phyloP scores from a whole-genome alignment of 805 yeast genomes.

The Zygosaccharomyces lentus region DNA sequence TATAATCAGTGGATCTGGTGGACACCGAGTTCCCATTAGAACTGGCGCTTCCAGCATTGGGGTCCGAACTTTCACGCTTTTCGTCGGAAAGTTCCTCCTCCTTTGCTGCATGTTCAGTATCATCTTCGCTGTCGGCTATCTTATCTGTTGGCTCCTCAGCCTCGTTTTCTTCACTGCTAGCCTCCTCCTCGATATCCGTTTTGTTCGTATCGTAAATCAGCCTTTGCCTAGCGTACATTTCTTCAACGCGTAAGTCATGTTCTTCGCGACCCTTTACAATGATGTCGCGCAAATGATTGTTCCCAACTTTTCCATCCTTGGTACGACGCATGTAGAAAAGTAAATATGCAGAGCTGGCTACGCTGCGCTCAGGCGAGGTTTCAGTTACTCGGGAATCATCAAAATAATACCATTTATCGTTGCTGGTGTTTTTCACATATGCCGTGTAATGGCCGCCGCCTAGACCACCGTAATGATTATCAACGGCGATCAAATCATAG shows the following conservation, averaged over 20 bases:
- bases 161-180: constrained; percentile 15
- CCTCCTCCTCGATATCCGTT: constrained; percentile 22
- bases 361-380: constrained; percentile 54
- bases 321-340: constrained; percentile 68
- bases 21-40: constrained; percentile 5
- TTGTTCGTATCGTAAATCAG: constrained; percentile 27
- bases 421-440: constrained; percentile 72
- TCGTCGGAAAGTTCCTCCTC: constrained; percentile 3
- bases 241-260: constrained; percentile 24
- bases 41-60: constrained; percentile 1
- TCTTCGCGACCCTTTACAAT: constrained; percentile 41
- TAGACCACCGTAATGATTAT: constrained; percentile 91
- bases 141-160: constrained; percentile 8
- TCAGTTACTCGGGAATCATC: constrained; percentile 76
- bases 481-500: constrained; percentile 88
- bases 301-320: constrained; percentile 41
- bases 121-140: no score
- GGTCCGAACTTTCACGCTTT: constrained; percentile 1
- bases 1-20: constrained; percentile 15
- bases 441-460: constrained; percentile 99
- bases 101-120: constrained; percentile 2
- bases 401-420: constrained; percentile 79
- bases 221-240: constrained; percentile 24
- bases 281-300: constrained; percentile 40
- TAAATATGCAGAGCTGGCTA: constrained; percentile 80